A percentile compares a stretch with the other conserved stretches of the same genome.
Evolutionary conservation across 164 flowering plant genomes (phyloP).

Genomic region (Paratinospora sagittata): DNA sequence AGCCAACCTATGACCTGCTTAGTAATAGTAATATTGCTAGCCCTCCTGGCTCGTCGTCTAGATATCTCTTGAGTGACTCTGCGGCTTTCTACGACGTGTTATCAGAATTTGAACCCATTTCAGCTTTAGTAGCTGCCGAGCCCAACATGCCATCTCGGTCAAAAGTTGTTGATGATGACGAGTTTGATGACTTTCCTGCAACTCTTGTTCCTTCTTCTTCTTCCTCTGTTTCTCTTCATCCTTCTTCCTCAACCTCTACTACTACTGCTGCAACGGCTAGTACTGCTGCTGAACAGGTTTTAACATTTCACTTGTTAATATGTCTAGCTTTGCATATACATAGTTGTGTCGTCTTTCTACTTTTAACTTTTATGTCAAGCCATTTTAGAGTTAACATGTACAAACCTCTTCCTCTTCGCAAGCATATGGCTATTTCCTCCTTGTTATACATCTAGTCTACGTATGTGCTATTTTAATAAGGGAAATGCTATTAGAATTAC

Average conservation of each 20-base stretch:
- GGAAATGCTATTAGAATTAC: too few species aligned
- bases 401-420: too few species aligned
- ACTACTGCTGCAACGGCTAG: too few species aligned
- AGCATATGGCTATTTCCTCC: too few species aligned
- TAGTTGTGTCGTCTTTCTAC: too few species aligned
- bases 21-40: constrained; percentile 17
- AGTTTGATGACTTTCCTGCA: not conserved
- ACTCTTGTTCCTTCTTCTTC: not conserved
- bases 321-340: too few species aligned
- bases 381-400: too few species aligned
- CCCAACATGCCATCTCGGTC: not conserved
- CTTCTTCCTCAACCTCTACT: constrained; percentile 24
- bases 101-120: constrained; percentile 23
- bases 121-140: constrained; percentile 25
- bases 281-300: too few species aligned
- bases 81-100: constrained; percentile 27
- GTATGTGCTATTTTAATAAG: too few species aligned
- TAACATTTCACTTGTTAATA: too few species aligned
- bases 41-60: constrained; percentile 41
- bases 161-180: not conserved
- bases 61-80: constrained; percentile 48
- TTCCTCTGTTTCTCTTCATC: not conserved
- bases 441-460: too few species aligned
- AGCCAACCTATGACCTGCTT: not conserved
- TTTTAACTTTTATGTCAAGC: too few species aligned